Evolutionary conservation across 192 early-diverging fungal species (phyloP), one percentile per base, ranked within the genome.

Genomic region (Backusella parvicylindrica): DNA sequence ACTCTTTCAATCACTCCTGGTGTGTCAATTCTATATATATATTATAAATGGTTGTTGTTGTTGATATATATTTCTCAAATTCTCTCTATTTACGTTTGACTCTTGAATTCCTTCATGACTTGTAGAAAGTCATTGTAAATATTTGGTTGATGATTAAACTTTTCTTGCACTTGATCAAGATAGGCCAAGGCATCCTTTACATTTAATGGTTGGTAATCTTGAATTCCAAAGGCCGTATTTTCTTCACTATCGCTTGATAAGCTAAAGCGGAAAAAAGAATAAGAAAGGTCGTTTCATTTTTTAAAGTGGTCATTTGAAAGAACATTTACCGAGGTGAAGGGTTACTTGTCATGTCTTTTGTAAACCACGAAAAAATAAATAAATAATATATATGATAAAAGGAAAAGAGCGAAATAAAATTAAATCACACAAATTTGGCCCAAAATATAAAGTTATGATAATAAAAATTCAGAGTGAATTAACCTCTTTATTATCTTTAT

Each of bases 41-140:
- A 0, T 31, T 8, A 21, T 16, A 1, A 9, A 37, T 28, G 28
- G 38, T 64, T 35, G 69, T 50, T 65, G 21, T 50, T 23, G 5
- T 50, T 6, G 2, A 53, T 53, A 21, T 53, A 3, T 28, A 32
- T 53, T 31, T 66, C 11, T 65, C 40, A n/a, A 3, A 68, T 21
- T 13, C n/a, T n/a, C n/a, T 50, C 12, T 43, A 86, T 86, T 84
- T 84, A 94, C 93, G 82, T 86, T 77, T 97, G 95, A 73, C 93
- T 92, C 82, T 98, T 98, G 80, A 99, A 99, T 77, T 99, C 98
- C 86, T 98, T 98, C 98, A 99, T 99, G 47, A 98, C 98, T 78
- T 98, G 96, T 76, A 99, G 71, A 80, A 99, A 99, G 70, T 90
- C 87, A 75, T 97, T 98, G 84, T 99, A 99, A 3, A 98, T 95